phyloP scores from a whole-genome alignment of 2,329 filamentous ascomycete species.

The Sphaerulina vaccinii region DNA sequence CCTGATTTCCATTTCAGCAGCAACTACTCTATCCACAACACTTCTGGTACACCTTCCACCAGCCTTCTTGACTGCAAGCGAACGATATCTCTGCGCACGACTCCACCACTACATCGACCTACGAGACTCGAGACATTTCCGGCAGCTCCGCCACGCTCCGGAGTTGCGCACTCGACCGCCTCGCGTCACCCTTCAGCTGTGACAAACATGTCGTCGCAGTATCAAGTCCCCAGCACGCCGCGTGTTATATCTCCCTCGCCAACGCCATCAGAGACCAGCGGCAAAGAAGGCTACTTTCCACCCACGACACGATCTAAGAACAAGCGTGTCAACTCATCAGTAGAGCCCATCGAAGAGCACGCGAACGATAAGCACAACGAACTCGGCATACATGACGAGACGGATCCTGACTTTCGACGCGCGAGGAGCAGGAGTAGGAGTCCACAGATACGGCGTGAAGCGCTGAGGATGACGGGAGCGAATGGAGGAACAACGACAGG shows the following conservation, averaged over 20 bases:
- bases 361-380: conserved; percentile 29
- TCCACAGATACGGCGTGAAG: conserved; percentile 50
- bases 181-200: not conserved
- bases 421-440: conserved; percentile 71
- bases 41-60: not conserved
- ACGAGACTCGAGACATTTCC: not conserved
- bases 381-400: conserved; percentile 34
- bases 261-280: conserved; percentile 62
- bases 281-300: conserved; percentile 62
- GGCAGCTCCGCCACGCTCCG: conserved; percentile 14
- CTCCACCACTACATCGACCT: not conserved
- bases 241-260: conserved; percentile 89
- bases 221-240: conserved; percentile 71
- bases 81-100: not conserved
- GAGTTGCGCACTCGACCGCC: conserved; percentile 13
- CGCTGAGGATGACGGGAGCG: conserved; percentile 21
- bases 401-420: conserved; percentile 53
- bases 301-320: conserved; percentile 76
- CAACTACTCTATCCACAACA: not conserved
- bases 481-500: conserved; percentile 29
- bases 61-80: not conserved
- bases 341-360: conserved; percentile 62
- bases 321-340: conserved; percentile 56
- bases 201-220: conserved; percentile 40
- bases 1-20: conserved; percentile 12